Percentiles rank a stretch among this genome's conserved stretches.
Conservation (phyloP, 2,329 filamentous ascomycete species). For the Apiospora marii region DNA sequence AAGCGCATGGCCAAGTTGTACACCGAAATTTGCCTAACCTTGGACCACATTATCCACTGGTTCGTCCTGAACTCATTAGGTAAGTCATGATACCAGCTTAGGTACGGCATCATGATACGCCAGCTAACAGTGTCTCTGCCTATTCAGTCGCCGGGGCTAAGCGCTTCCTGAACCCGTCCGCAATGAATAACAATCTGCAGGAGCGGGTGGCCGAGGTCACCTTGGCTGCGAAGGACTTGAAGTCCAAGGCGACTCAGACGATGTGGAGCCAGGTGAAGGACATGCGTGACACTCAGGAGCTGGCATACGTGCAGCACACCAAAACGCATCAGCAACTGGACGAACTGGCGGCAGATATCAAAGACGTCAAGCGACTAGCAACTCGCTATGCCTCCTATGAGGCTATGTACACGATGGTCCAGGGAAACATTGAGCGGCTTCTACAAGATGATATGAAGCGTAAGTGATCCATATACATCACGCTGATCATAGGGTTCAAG, state of each 20-base stretch:
- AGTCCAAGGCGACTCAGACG: neutral
- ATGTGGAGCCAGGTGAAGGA: neutral
- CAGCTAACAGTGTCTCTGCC: neutral
- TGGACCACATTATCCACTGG: slow-evolving; percentile 29
- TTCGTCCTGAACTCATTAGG: slow-evolving; percentile 28
- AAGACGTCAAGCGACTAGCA: neutral
- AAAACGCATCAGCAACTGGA: neutral
- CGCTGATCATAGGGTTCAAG: neutral
- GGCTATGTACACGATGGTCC: neutral
- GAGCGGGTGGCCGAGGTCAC: neutral
- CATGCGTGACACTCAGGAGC: neutral
- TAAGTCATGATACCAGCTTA: neutral
- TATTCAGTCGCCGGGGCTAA: neutral
- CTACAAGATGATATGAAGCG: neutral
- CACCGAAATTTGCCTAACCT: slow-evolving; percentile 23
- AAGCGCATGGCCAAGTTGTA: slow-evolving; percentile 28
- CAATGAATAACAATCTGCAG: neutral
- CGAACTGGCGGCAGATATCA: neutral
- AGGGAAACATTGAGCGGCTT: neutral
- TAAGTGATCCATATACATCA: neutral
- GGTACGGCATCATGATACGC: too few relatives aligned
- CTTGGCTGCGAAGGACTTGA: neutral
- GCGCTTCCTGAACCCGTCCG: neutral
- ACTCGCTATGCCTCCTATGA: neutral
- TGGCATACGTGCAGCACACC: neutral